Conservation (phyloP, 768 basidiomycete species). For the Boletus reticuloceps region DNA sequence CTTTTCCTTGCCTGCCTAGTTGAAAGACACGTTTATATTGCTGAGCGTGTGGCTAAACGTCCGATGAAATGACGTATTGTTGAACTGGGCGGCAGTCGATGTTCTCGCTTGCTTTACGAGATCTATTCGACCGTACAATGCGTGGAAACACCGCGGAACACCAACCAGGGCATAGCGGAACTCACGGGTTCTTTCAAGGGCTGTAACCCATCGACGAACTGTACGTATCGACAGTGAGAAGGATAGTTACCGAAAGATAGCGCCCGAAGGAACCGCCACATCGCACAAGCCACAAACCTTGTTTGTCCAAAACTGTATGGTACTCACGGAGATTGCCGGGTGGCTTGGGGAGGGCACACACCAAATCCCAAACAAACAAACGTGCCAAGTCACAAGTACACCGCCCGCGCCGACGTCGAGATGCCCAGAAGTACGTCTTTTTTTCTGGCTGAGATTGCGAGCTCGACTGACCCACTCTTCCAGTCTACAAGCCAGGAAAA, state of each 20-base stretch:
- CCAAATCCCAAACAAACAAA: constrained; percentile 3
- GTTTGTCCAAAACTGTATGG: constrained; percentile 21
- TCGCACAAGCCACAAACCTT: not conserved
- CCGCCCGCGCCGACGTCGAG: constrained; percentile 35
- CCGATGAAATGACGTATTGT: too few species aligned
- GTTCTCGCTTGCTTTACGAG: too few species aligned
- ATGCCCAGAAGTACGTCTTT: constrained; percentile 40
- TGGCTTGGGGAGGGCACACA: constrained; percentile 27
- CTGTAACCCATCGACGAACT: too few species aligned
- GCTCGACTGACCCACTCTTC: constrained; percentile 13
- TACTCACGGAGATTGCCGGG: constrained; percentile 31
- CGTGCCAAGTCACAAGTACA: constrained; percentile 23
- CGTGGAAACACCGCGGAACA: not conserved
- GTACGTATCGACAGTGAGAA: too few species aligned
- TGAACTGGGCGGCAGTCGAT: too few species aligned
- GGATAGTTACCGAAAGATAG: too few species aligned
- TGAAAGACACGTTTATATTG: too few species aligned
- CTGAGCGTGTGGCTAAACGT: too few species aligned
- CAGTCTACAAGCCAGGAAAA: constrained; percentile 96
- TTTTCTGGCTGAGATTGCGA: not conserved
- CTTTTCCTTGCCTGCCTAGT: too few species aligned
- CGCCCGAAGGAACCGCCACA: constrained; percentile 1
- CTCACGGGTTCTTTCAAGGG: too few species aligned
- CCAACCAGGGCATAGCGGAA: not conserved
- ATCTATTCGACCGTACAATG: too few species aligned